These are phyloP conservation scores for Rhizopus delemar DNA, from an alignment of 371 early-diverging fungal genomes.

Conservation along the genomic window DNA sequence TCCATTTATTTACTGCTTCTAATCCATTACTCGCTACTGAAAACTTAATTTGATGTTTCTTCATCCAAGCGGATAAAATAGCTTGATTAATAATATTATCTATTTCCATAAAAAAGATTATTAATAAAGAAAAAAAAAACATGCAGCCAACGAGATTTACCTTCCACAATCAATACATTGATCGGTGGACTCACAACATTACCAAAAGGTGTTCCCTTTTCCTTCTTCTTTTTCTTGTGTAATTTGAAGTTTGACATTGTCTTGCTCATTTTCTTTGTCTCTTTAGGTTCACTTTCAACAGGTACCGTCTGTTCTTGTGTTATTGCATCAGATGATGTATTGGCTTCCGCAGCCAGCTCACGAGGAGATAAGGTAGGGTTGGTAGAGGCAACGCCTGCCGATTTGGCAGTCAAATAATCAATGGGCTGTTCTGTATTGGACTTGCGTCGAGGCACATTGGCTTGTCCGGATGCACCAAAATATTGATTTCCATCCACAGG, in stretches of 20 bases:
- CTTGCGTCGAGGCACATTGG: not conserved
- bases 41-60: conserved; percentile 69
- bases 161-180: conserved; percentile 82
- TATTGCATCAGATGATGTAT: conserved; percentile 39
- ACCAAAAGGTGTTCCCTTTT: conserved; percentile 17
- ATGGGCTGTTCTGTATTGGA: conserved; percentile 6
- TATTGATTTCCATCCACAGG: conserved; percentile 18
- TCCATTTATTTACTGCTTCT: conserved; percentile 78
- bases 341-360: not conserved
- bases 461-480: conserved; percentile 7
- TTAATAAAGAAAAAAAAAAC: not conserved
- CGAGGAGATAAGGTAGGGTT: not conserved
- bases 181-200: conserved; percentile 62
- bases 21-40: conserved; percentile 74
- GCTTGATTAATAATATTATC: conserved; percentile 80
- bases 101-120: conserved; percentile 13
- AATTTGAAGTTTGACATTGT: conserved; percentile 37
- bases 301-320: conserved; percentile 33
- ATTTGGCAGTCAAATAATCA: conserved; percentile 19
- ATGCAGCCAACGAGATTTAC: conserved; percentile 32
- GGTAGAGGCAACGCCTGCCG: conserved; percentile 1
- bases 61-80: conserved; percentile 75
- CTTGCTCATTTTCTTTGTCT: conserved; percentile 4
- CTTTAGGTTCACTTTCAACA: too few relatives aligned
- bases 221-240: conserved; percentile 36